Evolutionary conservation across 106 monocot genomes (phyloP).

Genomic region (Dactylorhiza incarnata): DNA sequence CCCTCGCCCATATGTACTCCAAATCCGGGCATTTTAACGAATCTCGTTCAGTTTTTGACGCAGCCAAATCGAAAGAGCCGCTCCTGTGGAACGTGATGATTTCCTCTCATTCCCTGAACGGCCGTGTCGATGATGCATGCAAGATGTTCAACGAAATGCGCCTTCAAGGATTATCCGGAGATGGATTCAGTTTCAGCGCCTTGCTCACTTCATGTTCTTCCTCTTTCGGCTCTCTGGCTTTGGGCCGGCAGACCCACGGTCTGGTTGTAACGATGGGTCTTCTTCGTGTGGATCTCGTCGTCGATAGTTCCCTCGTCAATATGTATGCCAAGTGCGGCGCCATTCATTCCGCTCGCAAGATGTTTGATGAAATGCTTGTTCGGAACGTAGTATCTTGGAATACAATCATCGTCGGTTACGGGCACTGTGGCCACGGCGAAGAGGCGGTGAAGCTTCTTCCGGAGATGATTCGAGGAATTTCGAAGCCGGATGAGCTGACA

Average conservation of each 20-base stretch:
- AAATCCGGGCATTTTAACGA: conserved; percentile 16
- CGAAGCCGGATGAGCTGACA: conserved; percentile 54
- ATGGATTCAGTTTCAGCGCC: conserved; percentile 42
- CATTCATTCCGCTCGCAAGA: conserved; percentile 24
- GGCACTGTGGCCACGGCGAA: conserved; percentile 17
- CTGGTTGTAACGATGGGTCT: conserved; percentile 27
- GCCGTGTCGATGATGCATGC: conserved; percentile 23
- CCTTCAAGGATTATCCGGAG: conserved; percentile 20
- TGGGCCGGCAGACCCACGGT: conserved; percentile 34
- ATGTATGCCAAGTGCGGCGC: conserved; percentile 53
- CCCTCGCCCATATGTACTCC: no score
- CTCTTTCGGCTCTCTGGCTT: not conserved
- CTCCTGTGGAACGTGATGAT: conserved; percentile 56
- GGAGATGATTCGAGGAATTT: conserved; percentile 19
- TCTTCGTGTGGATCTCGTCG: conserved; percentile 32
- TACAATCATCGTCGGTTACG: conserved; percentile 44
- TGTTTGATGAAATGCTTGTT: conserved; percentile 23
- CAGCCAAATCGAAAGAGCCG: conserved; percentile 19
- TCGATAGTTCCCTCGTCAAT: conserved; percentile 33
- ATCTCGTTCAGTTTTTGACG: conserved; percentile 38
- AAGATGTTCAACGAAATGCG: conserved; percentile 25
- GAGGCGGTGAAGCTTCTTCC: conserved; percentile 36
- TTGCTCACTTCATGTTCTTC: conserved; percentile 27
- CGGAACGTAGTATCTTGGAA: conserved; percentile 54
- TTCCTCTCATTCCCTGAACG: conserved; percentile 33